Evolutionary conservation across 805 yeast genomes (phyloP).

Genomic region (Myxozyma geophila): DNA sequence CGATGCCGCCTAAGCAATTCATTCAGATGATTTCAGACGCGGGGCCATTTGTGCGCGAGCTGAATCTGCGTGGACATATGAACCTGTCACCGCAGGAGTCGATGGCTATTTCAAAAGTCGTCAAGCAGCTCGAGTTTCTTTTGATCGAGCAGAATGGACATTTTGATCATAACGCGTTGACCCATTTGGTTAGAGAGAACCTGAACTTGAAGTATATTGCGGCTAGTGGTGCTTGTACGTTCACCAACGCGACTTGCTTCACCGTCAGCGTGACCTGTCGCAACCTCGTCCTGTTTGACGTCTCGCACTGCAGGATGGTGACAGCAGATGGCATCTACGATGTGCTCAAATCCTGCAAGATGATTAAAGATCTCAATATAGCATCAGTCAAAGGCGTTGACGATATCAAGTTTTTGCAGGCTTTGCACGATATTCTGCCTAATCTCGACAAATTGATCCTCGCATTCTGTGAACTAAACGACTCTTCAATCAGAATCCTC

Average conservation of each 20-base stretch:
- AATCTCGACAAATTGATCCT: slow-evolving; percentile 17
- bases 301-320: slow-evolving; percentile 19
- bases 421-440: slow-evolving; percentile 9
- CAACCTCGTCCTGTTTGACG: slow-evolving; percentile 24
- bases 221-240: slow-evolving; percentile 15
- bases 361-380: slow-evolving; percentile 13
- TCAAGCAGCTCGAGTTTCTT: slow-evolving; percentile 14
- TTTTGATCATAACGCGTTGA: slow-evolving; percentile 32
- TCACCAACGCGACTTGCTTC: slow-evolving; percentile 27
- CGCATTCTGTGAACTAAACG: slow-evolving; percentile 20
- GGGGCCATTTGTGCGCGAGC: slow-evolving; percentile 21
- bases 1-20: slow-evolving; percentile 19
- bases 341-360: slow-evolving; percentile 16
- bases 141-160: slow-evolving; percentile 23
- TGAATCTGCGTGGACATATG: slow-evolving; percentile 27
- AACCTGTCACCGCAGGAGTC: slow-evolving; percentile 15
- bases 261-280: slow-evolving; percentile 20
- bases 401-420: slow-evolving; percentile 15
- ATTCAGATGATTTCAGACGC: slow-evolving; percentile 10
- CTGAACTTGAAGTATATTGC: slow-evolving; percentile 8
- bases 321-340: slow-evolving; percentile 24
- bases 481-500: slow-evolving; percentile 16
- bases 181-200: slow-evolving; percentile 23
- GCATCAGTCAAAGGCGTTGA: slow-evolving; percentile 17
- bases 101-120: slow-evolving; percentile 10